These are phyloP conservation scores for Didymella exigua DNA, from an alignment of 2,329 filamentous ascomycete genomes.

Conservation along the genomic window DNA sequence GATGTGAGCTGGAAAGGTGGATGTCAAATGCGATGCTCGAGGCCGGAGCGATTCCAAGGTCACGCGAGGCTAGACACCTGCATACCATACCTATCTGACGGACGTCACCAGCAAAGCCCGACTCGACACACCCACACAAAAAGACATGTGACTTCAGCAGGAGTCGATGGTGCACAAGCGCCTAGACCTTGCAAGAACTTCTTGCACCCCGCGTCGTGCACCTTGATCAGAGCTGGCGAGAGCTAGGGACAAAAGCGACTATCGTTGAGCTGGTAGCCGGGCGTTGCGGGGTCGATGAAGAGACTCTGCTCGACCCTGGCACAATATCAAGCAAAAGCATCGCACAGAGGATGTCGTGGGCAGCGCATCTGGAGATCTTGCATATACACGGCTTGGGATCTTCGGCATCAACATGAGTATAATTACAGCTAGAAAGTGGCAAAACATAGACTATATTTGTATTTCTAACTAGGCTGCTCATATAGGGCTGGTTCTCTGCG, in stretches of 20 bases:
- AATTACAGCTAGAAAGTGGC: not conserved
- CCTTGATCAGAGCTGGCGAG: not conserved
- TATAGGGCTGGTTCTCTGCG: too few relatives aligned
- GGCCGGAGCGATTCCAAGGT: not conserved
- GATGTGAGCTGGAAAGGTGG: too few relatives aligned
- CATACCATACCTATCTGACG: slow-evolving; percentile 10
- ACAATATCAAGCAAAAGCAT: not conserved
- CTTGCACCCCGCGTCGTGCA: not conserved
- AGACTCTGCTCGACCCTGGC: not conserved
- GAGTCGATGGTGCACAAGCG: slow-evolving; percentile 17
- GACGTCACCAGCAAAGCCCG: too few relatives aligned
- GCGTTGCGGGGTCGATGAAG: too few relatives aligned
- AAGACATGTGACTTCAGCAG: not conserved
- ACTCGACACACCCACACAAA: too few relatives aligned
- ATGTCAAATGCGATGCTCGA: too few relatives aligned
- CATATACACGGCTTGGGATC: not conserved
- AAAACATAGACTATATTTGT: not conserved
- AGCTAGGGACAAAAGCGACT: slow-evolving; percentile 2
- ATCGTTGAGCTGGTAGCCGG: not conserved
- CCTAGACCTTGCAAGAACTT: slow-evolving; percentile 21
- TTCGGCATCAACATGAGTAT: not conserved
- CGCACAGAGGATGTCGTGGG: slow-evolving; percentile 22
- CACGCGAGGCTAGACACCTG: not conserved
- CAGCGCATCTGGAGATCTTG: slow-evolving; percentile 4
- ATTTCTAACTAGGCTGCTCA: not conserved